Percentiles rank a stretch among this genome's conserved stretches.
Evolutionary conservation across 768 basidiomycete species (phyloP).

Genomic region (Podaxis sp.): DNA sequence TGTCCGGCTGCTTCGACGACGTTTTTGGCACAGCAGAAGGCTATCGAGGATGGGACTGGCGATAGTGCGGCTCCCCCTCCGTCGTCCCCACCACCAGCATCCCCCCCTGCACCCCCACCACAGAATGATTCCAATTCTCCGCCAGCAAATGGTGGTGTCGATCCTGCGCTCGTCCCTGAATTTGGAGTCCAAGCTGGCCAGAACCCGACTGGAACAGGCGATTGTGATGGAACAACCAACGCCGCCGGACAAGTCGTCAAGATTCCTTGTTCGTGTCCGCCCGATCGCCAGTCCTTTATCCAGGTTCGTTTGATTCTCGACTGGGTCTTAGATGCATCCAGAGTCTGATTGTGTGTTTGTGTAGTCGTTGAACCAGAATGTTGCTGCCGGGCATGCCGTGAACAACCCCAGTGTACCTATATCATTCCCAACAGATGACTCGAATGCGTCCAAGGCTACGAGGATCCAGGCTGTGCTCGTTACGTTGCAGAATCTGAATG

Average conservation of each 20-base stretch:
- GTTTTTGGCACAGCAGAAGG: constrained; percentile 43
- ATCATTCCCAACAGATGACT: constrained; percentile 64
- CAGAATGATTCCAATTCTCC: not conserved
- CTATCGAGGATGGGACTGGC: constrained; percentile 33
- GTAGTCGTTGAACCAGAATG: constrained; percentile 52
- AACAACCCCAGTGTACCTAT: constrained; percentile 58
- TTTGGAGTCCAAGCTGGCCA: constrained; percentile 55
- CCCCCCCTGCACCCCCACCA: constrained; percentile 20
- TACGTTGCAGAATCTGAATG: constrained; percentile 71
- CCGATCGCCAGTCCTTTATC: constrained; percentile 51
- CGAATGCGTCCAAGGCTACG: constrained; percentile 49
- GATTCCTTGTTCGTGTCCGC: constrained; percentile 70
- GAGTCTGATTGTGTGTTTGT: not conserved
- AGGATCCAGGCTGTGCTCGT: constrained; percentile 61
- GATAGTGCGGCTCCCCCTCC: constrained; percentile 19
- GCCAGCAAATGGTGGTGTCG: constrained; percentile 33
- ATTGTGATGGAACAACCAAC: constrained; percentile 65
- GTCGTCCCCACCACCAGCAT: constrained; percentile 29
- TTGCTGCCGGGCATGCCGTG: constrained; percentile 59
- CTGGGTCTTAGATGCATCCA: not conserved
- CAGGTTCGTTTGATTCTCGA: constrained; percentile 30
- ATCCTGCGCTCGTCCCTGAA: constrained; percentile 54
- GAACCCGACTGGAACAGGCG: constrained; percentile 70
- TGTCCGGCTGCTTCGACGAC: constrained; percentile 70
- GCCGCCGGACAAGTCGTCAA: constrained; percentile 53